Evolutionary conservation across 805 yeast species (phyloP).

Genomic region (Cyberlindnera galapagoensis): DNA sequence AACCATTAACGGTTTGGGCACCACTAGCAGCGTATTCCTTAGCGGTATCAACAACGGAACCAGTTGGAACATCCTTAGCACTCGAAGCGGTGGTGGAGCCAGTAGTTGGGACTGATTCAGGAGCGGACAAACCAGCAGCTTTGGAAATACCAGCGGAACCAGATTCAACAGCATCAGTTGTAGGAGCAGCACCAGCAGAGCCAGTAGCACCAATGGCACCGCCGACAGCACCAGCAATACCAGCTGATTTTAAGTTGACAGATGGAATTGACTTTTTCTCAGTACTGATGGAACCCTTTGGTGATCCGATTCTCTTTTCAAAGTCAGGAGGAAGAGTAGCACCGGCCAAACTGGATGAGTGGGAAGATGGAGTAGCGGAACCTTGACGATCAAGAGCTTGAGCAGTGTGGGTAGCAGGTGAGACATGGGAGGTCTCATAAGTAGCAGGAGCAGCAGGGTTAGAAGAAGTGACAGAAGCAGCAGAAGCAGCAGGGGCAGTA

Average conservation of each 20-base stretch:
- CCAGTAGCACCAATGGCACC: conserved; percentile 2
- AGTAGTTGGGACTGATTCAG: too few species aligned
- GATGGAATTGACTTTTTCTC: too few species aligned
- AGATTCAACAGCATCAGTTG: too few species aligned
- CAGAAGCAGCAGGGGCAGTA: too few species aligned
- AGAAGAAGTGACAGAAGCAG: conserved; percentile 1
- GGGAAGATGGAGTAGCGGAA: conserved; percentile 10
- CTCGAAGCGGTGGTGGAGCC: too few species aligned
- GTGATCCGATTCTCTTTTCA: conserved; percentile 11
- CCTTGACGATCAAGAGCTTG: neutral
- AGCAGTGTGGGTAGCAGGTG: neutral
- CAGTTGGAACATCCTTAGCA: conserved; percentile 1
- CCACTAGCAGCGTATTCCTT: conserved; percentile 7
- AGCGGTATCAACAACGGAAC: conserved; percentile 5
- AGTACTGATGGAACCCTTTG: neutral
- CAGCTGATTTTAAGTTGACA: too few species aligned
- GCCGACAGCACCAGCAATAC: conserved; percentile 2
- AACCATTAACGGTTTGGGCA: conserved; percentile 7
- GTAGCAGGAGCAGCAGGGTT: neutral
- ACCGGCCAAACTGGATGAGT: conserved; percentile 13
- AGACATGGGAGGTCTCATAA: neutral
- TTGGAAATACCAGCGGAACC: neutral
- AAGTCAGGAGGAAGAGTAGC: conserved; percentile 24
- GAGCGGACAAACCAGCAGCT: too few species aligned
- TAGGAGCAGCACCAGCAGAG: conserved; percentile 3